Evolutionary conservation across 768 basidiomycete species (phyloP), one percentile per base, ranked within the genome.

Genomic region (Kwoniella sp.): DNA sequence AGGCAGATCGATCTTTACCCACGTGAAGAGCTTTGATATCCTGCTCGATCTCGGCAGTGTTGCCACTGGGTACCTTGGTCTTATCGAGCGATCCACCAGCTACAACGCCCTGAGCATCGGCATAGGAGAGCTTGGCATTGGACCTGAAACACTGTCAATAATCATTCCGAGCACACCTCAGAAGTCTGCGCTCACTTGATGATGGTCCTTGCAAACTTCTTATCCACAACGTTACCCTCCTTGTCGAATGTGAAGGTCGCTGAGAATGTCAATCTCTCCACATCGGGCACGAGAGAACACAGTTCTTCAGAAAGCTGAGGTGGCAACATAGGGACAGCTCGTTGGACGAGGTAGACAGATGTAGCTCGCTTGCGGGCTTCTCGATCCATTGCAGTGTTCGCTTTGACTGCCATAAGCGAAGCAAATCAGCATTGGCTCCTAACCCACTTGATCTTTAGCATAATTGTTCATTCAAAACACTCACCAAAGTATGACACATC

Each of bases 311-410:
- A 90, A 48, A 99, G 83, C n/a, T 88, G 84, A 26, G 92, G 92
- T 1, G 96, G 96, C 9, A 99, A 83, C 96, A 99, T 99, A 1
- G 95, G 94, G 13, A 97, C 95, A 22, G 89, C 88, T 58, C 95
- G 88, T 79, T 99, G 96, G 26, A 98, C 87, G 48, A 99, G 89
- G 77, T 98, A 97, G 51, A 99, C 96, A 72, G 90, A 93, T 1
- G 93, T 97, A 26, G 94, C 96, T 63, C 94, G 86, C 81, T 98
- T 98, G 69, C 94, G 88, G 44, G 96, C 96, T 81, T 99, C 96
- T 24, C 96, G 91, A 74, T 99, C 96, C 71, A 99, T 83, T n/a
- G 96, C 90, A 12, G 94, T 96, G 78, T 82, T 82, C 22, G 77
- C 68, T 73, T 80, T 77, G 57, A 81, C 75, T 71, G 54, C 19